Conservation (phyloP, 768 basidiomycete genomes). For the Kockovaella imperatae region DNA sequence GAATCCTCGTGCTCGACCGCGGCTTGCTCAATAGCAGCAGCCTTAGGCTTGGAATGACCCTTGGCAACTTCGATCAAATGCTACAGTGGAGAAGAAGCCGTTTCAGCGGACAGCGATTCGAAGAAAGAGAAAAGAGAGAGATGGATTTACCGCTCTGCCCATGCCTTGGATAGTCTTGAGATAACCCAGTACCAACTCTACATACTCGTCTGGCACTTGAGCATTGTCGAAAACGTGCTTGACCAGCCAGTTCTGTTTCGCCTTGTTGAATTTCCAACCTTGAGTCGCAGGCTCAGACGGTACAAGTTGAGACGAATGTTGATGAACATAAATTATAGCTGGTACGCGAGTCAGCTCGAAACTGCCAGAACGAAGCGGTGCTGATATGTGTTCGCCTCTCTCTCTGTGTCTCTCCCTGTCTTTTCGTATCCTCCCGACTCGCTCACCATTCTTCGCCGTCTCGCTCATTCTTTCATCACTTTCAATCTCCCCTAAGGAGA, state of each 20-base stretch:
- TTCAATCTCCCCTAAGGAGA: background rate
- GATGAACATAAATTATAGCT: slow-evolving; percentile 4
- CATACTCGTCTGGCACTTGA: slow-evolving; percentile 10
- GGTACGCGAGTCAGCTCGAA: background rate
- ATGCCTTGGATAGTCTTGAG: slow-evolving; percentile 10
- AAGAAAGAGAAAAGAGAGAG: too few species aligned
- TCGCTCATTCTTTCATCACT: slow-evolving; percentile 3
- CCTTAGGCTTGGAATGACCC: too few species aligned
- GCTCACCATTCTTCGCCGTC: slow-evolving; percentile 9
- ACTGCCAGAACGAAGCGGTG: background rate
- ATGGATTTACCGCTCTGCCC: slow-evolving; percentile 7
- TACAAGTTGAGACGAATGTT: background rate
- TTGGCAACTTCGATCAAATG: too few species aligned
- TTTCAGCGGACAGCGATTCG: too few species aligned
- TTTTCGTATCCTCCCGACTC: too few species aligned
- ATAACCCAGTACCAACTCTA: slow-evolving; percentile 12
- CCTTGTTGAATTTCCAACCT: background rate
- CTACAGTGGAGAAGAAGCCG: too few species aligned
- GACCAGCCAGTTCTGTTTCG: slow-evolving; percentile 10
- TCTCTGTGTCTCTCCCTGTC: too few species aligned
- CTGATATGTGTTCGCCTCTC: too few species aligned
- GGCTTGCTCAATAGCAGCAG: too few species aligned
- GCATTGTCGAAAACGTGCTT: slow-evolving; percentile 2
- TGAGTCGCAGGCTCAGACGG: background rate
- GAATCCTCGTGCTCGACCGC: too few species aligned